phyloP scores from a whole-genome alignment of 345 rosid genomes.

The Hibiscus mutabilis region DNA sequence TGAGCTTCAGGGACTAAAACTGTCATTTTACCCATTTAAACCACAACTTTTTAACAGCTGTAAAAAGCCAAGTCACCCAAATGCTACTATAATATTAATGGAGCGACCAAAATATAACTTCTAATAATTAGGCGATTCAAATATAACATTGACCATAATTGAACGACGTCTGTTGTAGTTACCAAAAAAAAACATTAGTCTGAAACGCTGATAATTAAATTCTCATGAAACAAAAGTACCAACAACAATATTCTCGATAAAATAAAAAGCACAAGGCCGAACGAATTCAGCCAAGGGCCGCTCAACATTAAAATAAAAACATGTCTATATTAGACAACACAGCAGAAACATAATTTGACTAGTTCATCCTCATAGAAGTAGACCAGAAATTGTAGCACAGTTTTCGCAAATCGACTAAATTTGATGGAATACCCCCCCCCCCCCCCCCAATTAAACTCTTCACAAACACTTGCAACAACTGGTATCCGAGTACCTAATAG shows the following conservation, averaged over 20 bases:
- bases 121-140: too few relatives aligned
- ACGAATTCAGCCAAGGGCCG: neutral
- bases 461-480: neutral
- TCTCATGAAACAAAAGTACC: too few relatives aligned
- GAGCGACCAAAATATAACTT: too few relatives aligned
- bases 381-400: neutral
- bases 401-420: neutral
- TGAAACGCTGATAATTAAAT: too few relatives aligned
- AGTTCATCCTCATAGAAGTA: neutral
- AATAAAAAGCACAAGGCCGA: neutral
- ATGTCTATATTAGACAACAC: neutral
- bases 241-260: neutral
- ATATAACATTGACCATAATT: too few relatives aligned
- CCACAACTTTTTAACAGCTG: too few relatives aligned
- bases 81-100: too few relatives aligned
- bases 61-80: too few relatives aligned
- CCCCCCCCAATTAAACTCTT: neutral
- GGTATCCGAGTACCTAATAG: slow-evolving; percentile 20
- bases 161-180: too few relatives aligned
- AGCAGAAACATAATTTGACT: slow-evolving; percentile 3
- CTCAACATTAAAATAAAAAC: neutral
- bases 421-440: neutral
- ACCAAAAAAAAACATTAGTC: too few relatives aligned
- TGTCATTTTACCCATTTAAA: too few relatives aligned
- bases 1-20: too few relatives aligned